Percentiles rank a stretch among this genome's conserved stretches.
phyloP scores from a whole-genome alignment of 164 flowering plant species.

The Liquidambar formosana region DNA sequence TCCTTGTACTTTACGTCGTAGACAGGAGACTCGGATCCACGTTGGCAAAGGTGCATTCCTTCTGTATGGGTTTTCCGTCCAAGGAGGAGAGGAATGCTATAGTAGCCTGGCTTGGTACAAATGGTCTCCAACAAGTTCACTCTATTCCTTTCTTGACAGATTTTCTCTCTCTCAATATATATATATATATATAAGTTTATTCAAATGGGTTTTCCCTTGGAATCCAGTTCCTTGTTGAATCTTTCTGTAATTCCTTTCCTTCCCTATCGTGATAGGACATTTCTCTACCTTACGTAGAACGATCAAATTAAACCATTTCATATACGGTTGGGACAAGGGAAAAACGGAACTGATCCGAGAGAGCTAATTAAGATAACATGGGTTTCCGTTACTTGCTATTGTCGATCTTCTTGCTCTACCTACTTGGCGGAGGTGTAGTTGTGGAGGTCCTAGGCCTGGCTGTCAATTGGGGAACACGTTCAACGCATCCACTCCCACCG shows the following conservation, averaged over 20 bases:
- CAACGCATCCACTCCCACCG: slow-evolving; percentile 73
- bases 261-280: slow-evolving; percentile 10
- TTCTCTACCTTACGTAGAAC: no score
- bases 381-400: slow-evolving; percentile 11
- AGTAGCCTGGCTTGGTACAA: not conserved
- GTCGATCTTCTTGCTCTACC: slow-evolving; percentile 19
- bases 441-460: slow-evolving; percentile 43
- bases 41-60: slow-evolving; percentile 1
- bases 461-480: slow-evolving; percentile 74
- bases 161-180: slow-evolving; percentile 3
- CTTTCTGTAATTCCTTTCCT: slow-evolving; percentile 31
- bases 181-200: not conserved
- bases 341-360: not conserved
- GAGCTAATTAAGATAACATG: slow-evolving; percentile 30
- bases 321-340: not conserved
- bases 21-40: not conserved
- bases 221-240: slow-evolving; percentile 46
- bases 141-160: slow-evolving; percentile 41
- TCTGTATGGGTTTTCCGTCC: not conserved
- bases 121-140: slow-evolving; percentile 16
- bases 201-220: slow-evolving; percentile 27
- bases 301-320: no score
- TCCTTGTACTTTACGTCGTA: not conserved
- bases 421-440: slow-evolving; percentile 14
- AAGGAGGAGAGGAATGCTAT: no score